Percentiles rank a stretch among this genome's conserved stretches.
These are phyloP conservation scores for Clonostachys solani DNA, from an alignment of 2,329 filamentous ascomycete genomes.

Conservation along the genomic window DNA sequence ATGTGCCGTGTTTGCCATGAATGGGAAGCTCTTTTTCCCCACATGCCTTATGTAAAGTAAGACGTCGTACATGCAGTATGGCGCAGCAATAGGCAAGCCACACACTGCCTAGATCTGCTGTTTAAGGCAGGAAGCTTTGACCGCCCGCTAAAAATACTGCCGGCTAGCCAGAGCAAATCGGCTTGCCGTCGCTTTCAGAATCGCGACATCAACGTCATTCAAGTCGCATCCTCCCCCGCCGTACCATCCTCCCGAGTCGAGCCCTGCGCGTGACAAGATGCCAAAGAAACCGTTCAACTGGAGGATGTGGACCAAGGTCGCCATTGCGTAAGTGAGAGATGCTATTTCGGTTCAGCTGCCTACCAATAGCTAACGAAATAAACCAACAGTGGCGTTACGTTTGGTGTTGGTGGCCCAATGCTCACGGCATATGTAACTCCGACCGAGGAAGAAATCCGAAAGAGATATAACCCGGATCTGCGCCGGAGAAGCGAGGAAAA, in stretches of 20 bases:
- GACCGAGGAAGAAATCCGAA: slow-evolving; percentile 87
- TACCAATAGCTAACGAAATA: neutral
- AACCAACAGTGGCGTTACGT: slow-evolving; percentile 55
- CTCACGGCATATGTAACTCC: slow-evolving; percentile 77
- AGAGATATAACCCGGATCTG: slow-evolving; percentile 92
- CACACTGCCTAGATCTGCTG: neutral
- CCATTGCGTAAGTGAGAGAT: slow-evolving; percentile 52
- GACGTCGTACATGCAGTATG: too few relatives aligned
- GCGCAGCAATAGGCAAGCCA: too few relatives aligned
- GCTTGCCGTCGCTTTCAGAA: too few relatives aligned
- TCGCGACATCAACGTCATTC: too few relatives aligned
- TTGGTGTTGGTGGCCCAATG: slow-evolving; percentile 81
- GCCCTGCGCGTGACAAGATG: neutral
- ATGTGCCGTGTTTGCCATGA: too few relatives aligned
- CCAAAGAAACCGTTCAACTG: slow-evolving; percentile 48
- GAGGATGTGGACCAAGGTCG: slow-evolving; percentile 64
- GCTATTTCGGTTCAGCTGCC: too few relatives aligned
- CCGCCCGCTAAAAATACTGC: slow-evolving; percentile 1
- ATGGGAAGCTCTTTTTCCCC: too few relatives aligned
- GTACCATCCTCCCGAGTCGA: too few relatives aligned
- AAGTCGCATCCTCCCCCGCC: too few relatives aligned
- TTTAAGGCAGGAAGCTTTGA: neutral
- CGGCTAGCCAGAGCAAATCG: neutral
- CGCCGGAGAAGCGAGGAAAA: slow-evolving; percentile 82
- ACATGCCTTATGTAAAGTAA: too few relatives aligned